Evolutionary conservation across 2,329 filamentous ascomycete species (phyloP), one percentile per base, ranked within the genome.

Genomic region (Daldinia sp.): DNA sequence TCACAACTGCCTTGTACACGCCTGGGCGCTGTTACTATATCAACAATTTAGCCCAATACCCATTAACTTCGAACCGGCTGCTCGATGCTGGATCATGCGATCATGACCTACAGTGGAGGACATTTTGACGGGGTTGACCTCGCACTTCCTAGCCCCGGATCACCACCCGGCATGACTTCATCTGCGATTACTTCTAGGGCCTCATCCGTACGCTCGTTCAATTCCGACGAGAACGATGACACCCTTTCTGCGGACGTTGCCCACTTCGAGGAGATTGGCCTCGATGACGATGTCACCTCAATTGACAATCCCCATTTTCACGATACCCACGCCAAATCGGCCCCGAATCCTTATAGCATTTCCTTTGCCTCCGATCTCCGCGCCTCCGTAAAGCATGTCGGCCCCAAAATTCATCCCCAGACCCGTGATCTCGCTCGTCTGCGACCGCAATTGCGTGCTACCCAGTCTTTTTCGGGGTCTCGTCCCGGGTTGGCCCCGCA

Each of bases 221-320:
- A 86, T 64, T 90, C 89, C 53, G 81, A 87, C 72, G 90, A 93
- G 72, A 90, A 91, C 70, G 91, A 92, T 70, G 87, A 89, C 72
- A 86, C 84, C 69, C 84, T 88, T 51, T 80, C 91, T 45, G 84
- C 87, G 53, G 92, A 96, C 73, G 86, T 90, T 60, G 88, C 87
- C 67, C 89, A 97, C 76, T 97, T 97, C 72, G 94, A 98, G 76
- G 94, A 97, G 68, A 97, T 97, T 75, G 92, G 91, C 10, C 86
- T 98, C 27, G 90, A 93, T 63, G 89, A 91, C 70, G 89, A 93
- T 64, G 82, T 83, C 34, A 68, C 74, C 52, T 70, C 77, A 13
- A 59, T 72, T 29, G 74, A 77, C 49, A 68, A 73, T 19, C 72
- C 75, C 19, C 72, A 77, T 45, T 71, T 76, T 25, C 74, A 76